Base-by-base conservation (phyloP, 306 rosid species). In the Dryas octopetala region DNA sequence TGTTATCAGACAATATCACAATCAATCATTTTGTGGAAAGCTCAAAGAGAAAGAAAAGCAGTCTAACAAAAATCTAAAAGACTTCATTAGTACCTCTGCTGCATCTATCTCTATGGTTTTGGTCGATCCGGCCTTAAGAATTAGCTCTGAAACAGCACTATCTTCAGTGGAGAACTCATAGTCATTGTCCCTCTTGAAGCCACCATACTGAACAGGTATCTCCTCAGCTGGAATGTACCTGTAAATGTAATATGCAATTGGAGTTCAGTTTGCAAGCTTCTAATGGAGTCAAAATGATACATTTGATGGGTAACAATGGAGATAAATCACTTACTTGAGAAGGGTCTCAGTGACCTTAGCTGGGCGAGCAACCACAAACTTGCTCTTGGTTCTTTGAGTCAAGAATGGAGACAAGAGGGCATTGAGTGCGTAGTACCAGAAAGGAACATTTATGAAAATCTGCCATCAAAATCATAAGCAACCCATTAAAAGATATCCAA, bases 401-500 rank as follows among this genome's bases (percentile, higher is more conserved):
- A 93, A 75, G 86, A 93, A 93, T 40, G 98, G 88, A 60, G 91
- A 83, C 48, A 93, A 64, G 23, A 93, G 74, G 59, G 95, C 88
- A 58, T 86, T 88, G 59, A 95, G 82, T 49, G 98, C 97, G 44
- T 88, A 95, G 82, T 88, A 95, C 98, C 98, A 95, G 84, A 91
- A 91, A 0, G 98, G 98, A 55, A 87, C 97, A 73, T 95, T 95
- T 81, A 95, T 91, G 81, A 95, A 91, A 52, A 91, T 79, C 98
- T 94, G 76, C 64, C 58, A 7, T 13, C 74, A 53, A 43, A 50
- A 63, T 7, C 9, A 40, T n/a, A 67, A 4, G 78, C 47, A 77
- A 3, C 44, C 48, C 32, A 28, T 16, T 15, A 71, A 70, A 44
- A 19, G 19, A 19, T 19, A 19, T 19, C 19, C 19, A 19, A 19